Base-by-base conservation (phyloP, 768 basidiomycete genomes). In the Floccularia luteovirens region DNA sequence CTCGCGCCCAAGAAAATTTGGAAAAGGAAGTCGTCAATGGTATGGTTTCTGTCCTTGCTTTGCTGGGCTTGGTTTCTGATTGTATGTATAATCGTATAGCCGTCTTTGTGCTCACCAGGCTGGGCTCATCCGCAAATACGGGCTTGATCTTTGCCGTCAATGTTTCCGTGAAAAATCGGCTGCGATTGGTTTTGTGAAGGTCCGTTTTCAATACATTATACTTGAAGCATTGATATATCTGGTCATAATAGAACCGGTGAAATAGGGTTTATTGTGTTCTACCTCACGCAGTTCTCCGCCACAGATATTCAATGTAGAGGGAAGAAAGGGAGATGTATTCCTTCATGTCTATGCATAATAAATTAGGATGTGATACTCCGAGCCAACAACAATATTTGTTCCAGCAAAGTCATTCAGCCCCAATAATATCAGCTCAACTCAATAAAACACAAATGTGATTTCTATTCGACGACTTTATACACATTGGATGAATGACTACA, bases 51-150 rank as follows among this genome's bases (percentile, higher is more conserved):
- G 16, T 36, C 38, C 30, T 30, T 13, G 20, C 8, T 14, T 14
- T 34, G 27, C 16, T 37, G n/a, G 8, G 19, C 42, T 24, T 16
- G 10, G 28, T 39, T n/a, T 11, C 28, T 25, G 24, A 46, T 40
- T 16, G 38, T 46, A 40, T 40, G 41, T 23, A 16, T n/a, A 5
- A 30, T 30, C 38, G 36, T 39, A 19, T 51, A 92, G 92, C 75
- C 91, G 92, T 59, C 87, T 90, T 56, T 96, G 92, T 56, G 88
- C 91, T 25, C 92, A 96, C 66, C 90, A 93, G 66, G 92, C 90
- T 55, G 92, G 92, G 83, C 79, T 96, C 63, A 91, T 96, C 64
- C 87, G 92, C 68, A 90, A 93, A 69, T 92, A 94, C 67, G 91
- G 92, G 43, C 80, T 94, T 51, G 90, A 94, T 70, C 84, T 96